Conservation (phyloP, 371 early-diverging fungal genomes). For the Capillidium heterosporum region DNA sequence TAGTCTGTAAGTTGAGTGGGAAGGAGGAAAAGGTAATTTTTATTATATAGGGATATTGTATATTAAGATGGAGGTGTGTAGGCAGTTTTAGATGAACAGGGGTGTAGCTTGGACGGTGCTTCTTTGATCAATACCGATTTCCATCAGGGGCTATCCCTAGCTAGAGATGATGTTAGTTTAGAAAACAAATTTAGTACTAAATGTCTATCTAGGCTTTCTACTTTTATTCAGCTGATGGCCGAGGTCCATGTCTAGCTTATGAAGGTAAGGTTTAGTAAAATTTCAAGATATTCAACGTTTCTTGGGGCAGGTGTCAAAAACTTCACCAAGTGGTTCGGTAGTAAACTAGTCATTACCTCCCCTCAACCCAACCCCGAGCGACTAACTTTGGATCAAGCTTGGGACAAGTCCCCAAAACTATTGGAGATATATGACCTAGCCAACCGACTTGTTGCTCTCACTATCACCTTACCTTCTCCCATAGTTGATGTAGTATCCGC, state of each 20-base stretch:
- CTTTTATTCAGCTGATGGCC: slow-evolving; percentile 76
- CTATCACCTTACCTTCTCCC: slow-evolving; percentile 47
- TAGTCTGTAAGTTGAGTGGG: neutral
- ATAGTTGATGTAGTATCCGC: slow-evolving; percentile 53
- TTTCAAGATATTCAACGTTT: neutral
- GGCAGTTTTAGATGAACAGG: slow-evolving; percentile 62
- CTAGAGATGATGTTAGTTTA: slow-evolving; percentile 44
- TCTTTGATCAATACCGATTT: slow-evolving; percentile 38
- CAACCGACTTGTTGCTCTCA: slow-evolving; percentile 75
- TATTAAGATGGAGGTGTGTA: slow-evolving; percentile 9
- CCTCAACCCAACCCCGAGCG: slow-evolving; percentile 26
- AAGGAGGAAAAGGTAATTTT: slow-evolving; percentile 1
- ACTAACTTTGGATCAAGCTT: slow-evolving; percentile 16
- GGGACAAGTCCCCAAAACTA: slow-evolving; percentile 17
- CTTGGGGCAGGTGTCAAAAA: slow-evolving; percentile 33
- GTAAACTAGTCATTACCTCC: slow-evolving; percentile 57
- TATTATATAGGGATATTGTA: neutral
- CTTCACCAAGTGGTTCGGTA: slow-evolving; percentile 50
- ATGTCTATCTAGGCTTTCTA: slow-evolving; percentile 47
- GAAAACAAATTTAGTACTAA: neutral
- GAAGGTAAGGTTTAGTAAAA: slow-evolving; percentile 27
- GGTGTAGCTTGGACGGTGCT: slow-evolving; percentile 60
- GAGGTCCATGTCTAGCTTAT: slow-evolving; percentile 83
- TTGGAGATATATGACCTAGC: slow-evolving; percentile 78
- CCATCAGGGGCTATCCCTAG: slow-evolving; percentile 58